Conservation (phyloP, 2,329 filamentous ascomycete genomes). For the Westerdykella aurantiaca region DNA sequence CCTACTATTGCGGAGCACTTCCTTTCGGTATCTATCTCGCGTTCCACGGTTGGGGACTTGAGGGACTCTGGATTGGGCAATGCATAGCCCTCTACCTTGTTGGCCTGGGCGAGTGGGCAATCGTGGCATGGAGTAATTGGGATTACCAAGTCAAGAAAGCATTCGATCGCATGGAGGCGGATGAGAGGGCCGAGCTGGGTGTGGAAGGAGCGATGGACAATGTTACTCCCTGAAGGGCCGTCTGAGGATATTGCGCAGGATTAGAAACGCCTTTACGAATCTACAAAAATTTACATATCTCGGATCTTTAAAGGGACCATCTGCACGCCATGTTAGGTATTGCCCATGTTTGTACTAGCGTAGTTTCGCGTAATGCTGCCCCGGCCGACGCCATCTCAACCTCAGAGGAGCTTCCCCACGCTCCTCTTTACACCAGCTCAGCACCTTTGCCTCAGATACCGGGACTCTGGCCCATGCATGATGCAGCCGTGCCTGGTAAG, state of each 20-base stretch:
- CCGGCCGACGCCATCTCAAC: background rate
- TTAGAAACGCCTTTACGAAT: background rate
- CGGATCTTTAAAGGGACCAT: background rate
- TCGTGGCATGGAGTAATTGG: slow-evolving; percentile 75
- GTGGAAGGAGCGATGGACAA: slow-evolving; percentile 3
- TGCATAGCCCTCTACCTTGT: slow-evolving; percentile 69
- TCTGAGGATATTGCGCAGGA: background rate
- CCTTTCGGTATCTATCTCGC: slow-evolving; percentile 79
- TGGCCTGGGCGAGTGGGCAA: slow-evolving; percentile 69
- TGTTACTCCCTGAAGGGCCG: background rate
- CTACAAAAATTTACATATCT: background rate
- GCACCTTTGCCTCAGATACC: background rate
- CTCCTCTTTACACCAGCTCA: background rate
- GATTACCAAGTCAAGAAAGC: slow-evolving; percentile 65
- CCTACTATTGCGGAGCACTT: slow-evolving; percentile 77
- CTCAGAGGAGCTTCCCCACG: slow-evolving; percentile 11
- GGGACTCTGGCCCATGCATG: too few species aligned
- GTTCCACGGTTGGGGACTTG: slow-evolving; percentile 77
- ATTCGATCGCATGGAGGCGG: slow-evolving; percentile 61
- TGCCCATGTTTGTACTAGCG: slow-evolving; percentile 19
- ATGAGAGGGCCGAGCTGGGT: slow-evolving; percentile 39
- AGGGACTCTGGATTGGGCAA: slow-evolving; percentile 77
- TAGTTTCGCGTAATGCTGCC: background rate
- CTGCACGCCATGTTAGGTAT: slow-evolving; percentile 19
- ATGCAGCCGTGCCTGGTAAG: too few species aligned